Base-by-base conservation (phyloP, 257 asterid genomes). In the Nicotiana sylvestris region DNA sequence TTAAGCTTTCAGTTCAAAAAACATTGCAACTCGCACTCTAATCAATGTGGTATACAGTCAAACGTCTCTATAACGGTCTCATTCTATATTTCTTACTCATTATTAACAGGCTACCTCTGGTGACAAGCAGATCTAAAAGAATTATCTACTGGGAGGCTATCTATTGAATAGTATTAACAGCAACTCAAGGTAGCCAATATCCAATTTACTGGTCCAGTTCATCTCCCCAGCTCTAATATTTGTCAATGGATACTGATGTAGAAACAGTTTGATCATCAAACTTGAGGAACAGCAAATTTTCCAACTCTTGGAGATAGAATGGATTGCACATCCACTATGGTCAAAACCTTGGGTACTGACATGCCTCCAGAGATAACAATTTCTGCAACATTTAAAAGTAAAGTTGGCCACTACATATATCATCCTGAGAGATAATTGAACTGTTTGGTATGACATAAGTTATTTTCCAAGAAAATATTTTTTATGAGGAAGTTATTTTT, bases 281-380 rank as follows among this genome's bases (percentile, higher is more conserved):
- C 66, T 18, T 49, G 55, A 81, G 62, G 80, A 11, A 21, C 21
- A 39, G 12, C 58, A 61, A 43, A 76, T 35, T 60, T 81, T 53
- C 84, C 70, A 81, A 66, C 35, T 76, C 83, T 81, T 18, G 66
- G n/a, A 21, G 33, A 16, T 58, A 82, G 69, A 66, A 58, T 67
- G 53, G 78, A 56, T 46, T 67, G 77, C 11, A 30, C 4, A 39
- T 85, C 83, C 21, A 61, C 53, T 61, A 74, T 82, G 11, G 85
- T 80, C 76, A 85, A 66, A 33, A 13, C 53, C 51, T 82, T 70
- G 25, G 87, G 87, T 21, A 85, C 85, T 15, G 85, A 78, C 32
- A 85, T 82, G 83, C 87, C 85, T 17, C 85, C 85, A 6, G 83
- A 85, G 81, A 85, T 85, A 10, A 85, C 85, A 85, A 85, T 85